Evolutionary conservation across 352 stramenopile genomes (phyloP), one percentile per base, ranked within the genome.

Genomic region (Globisporangium megalacanthum): DNA sequence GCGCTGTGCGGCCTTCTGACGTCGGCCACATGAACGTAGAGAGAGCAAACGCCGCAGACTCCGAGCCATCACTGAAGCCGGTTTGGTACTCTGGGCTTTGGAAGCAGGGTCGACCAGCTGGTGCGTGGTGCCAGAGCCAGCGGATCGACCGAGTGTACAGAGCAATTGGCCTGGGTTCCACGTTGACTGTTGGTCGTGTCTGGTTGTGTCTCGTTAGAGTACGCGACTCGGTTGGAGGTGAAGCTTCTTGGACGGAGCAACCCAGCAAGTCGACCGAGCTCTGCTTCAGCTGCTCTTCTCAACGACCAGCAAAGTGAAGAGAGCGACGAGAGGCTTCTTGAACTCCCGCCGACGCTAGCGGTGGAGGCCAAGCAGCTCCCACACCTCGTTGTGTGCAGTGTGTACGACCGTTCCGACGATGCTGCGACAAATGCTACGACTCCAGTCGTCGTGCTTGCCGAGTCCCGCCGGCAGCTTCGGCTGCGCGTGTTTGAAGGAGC

Each of bases 401-500:
- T 58, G 31, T 59, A 14, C 31, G 41, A 48, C 7, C 20, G 10
- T 31, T 19, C 13, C 10, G 15, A 42, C 0, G 52, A 56, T 37
- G 45, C 60, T 39, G 20, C 13, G 6, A 14, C 29, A 14, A 35
- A 9, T 9, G 49, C 19, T 36, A 29, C 33, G 36, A 47, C 2
- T 22, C 47, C 45, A 19, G 49, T 41, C 17, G 35, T 62, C 9
- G 70, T 83, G 0, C 8, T 20, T 11, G 72, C 73, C 13, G 77
- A 88, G 49, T 73, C 63, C 9, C 50, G 59, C 33, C 66, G 75
- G 19, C 62, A 35, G 3, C 46, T 85, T 36, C 64, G 65, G 13
- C 22, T 85, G 11, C 65, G 66, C 4, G 56, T 85, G 6, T 82
- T 80, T 51, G 61, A 82, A 62, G 74, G 70, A 2, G 29, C 55